These are phyloP conservation scores for Mucor irregularis DNA, from an alignment of 371 early-diverging fungal species.

Conservation along the genomic window DNA sequence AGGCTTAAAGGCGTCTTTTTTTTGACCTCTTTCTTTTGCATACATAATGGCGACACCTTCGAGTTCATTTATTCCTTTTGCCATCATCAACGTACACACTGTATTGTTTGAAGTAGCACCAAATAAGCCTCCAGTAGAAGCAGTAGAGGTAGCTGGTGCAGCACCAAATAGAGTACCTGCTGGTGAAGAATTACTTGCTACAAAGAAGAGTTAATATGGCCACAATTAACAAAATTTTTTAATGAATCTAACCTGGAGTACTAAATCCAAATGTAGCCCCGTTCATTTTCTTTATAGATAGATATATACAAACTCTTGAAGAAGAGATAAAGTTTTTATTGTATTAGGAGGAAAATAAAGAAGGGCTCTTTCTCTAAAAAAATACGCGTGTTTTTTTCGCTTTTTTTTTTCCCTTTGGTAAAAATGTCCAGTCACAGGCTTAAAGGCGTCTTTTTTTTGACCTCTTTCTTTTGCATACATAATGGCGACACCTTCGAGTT, in stretches of 20 bases:
- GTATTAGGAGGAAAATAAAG: neutral
- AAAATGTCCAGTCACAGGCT: neutral
- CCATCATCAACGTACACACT: too few relatives aligned
- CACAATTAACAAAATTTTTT: too few relatives aligned
- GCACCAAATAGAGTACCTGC: conserved; percentile 40
- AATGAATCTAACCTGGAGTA: conserved; percentile 16
- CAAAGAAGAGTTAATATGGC: neutral
- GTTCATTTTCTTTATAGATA: neutral
- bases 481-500: neutral
- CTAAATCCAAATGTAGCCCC: conserved; percentile 3
- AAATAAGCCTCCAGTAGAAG: conserved; percentile 23
- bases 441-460: neutral
- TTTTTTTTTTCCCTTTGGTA: neutral
- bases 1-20: neutral
- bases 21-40: neutral
- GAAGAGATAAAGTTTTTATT: neutral
- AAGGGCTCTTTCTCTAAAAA: too few relatives aligned
- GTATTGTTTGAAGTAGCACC: conserved; percentile 16
- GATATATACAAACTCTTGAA: neutral
- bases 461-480: neutral
- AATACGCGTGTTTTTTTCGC: neutral
- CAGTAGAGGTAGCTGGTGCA: conserved; percentile 1
- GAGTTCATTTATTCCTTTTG: conserved; percentile 48
- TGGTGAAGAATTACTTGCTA: conserved; percentile 14
- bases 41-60: neutral